A percentile compares a stretch with the other conserved stretches of the same genome.
These are phyloP conservation scores for Citrullus mucosospermus DNA, from an alignment of 306 rosid genomes.

Conservation along the genomic window DNA sequence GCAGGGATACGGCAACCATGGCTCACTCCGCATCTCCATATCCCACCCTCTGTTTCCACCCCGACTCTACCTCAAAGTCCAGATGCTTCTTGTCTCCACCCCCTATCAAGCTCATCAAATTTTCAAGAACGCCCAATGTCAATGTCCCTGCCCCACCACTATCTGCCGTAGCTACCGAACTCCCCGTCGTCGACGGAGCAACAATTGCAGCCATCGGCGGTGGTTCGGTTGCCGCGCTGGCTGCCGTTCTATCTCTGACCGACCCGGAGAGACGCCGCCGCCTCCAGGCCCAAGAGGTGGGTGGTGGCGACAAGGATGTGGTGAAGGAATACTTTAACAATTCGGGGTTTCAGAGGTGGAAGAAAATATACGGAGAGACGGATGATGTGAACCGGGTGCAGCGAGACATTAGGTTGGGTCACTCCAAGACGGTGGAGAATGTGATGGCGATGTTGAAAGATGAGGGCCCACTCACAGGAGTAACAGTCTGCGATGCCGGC, in stretches of 20 bases:
- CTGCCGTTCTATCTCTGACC: conserved; percentile 53
- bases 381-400: conserved; percentile 86
- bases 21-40: conserved; percentile 31
- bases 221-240: conserved; percentile 56
- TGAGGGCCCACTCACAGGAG: conserved; percentile 45
- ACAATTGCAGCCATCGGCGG: conserved; percentile 64
- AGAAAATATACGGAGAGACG: conserved; percentile 82
- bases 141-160: conserved; percentile 32
- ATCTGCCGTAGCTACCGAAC: conserved; percentile 36
- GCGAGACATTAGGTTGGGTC: conserved; percentile 69
- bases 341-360: conserved; percentile 87
- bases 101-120: conserved; percentile 13
- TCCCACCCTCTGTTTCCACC: conserved; percentile 20
- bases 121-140: background rate
- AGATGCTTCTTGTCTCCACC: conserved; percentile 14
- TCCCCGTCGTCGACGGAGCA: conserved; percentile 48
- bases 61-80: conserved; percentile 8
- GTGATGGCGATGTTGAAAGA: conserved; percentile 54
- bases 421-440: conserved; percentile 79
- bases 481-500: conserved; percentile 77
- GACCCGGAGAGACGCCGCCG: conserved; percentile 77
- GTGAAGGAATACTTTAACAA: conserved; percentile 90
- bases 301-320: conserved; percentile 91
- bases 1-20: conserved; percentile 16
- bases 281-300: conserved; percentile 78